Base-by-base conservation (phyloP, 345 rosid species). In the Arabidopsis arenosa region DNA sequence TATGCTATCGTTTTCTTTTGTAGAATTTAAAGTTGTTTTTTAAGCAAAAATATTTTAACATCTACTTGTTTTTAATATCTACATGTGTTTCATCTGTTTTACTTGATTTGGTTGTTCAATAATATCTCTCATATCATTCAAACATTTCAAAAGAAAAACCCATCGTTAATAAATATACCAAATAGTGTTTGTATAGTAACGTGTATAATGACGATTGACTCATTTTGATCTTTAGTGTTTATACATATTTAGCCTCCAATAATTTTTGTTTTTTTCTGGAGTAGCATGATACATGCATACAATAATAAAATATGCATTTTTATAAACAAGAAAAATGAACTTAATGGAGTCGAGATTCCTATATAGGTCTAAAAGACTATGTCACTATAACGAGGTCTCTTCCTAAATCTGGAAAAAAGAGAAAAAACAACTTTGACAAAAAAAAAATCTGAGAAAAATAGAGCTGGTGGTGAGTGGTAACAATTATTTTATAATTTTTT, bases 391-490 rank as follows among this genome's bases (percentile, higher is more conserved):
- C 57, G 33, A 70, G 66, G 36, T 14, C 74, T 8, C 66, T 18
- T 70, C 66, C 26, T 37, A 70, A 70, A 45, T 70, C 36, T 70
- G 66, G 21, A 18, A 18, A 18, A 18, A 18, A 18, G 21, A 18
- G 21, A 18, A 18, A 18, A 18, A 18, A 18, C 21, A 18, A 18
- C 21, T 18, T 18, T 18, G 21, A 18, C 21, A 18, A 18, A 18
- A 18, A 18, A 18, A 18, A 23, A 23, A 23, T 23, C 26, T 23
- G 75, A 59, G 60, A 59, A 66, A 57, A 71, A 9, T 12, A 71
- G 75, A 47, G 66, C 26, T 54, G 11, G 49, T 52, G 9, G 49
- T 37, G 39, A 63, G 40, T 37, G 61, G 51, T 68, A 40, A 45
- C 57, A 57, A 58, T 58, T 70, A 44, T 70, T 58, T 28, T 4